These are phyloP conservation scores for Ogataea henricii DNA, from an alignment of 805 yeast genomes.

Conservation along the genomic window DNA sequence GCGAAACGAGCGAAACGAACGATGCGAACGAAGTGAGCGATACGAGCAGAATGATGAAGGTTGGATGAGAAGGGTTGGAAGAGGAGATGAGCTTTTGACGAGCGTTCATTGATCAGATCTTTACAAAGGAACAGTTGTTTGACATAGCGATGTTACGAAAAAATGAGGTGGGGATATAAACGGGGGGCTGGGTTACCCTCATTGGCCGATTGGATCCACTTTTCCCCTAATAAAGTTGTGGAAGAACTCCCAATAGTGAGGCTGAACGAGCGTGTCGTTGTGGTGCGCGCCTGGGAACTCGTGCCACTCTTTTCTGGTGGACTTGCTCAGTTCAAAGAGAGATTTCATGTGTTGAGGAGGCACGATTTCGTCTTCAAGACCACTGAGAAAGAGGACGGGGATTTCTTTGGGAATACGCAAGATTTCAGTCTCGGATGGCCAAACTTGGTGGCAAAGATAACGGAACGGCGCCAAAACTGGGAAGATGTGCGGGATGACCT, in stretches of 20 bases:
- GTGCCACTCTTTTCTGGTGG: constrained; percentile 52
- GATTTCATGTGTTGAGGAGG: constrained; percentile 81
- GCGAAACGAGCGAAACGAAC: too few species aligned
- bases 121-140: too few species aligned
- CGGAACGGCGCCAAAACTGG: constrained; percentile 63
- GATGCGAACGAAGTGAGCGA: background rate
- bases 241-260: constrained; percentile 75
- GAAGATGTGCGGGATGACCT: constrained; percentile 71
- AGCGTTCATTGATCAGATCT: background rate
- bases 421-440: constrained; percentile 77
- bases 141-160: too few species aligned
- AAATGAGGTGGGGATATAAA: too few species aligned
- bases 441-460: constrained; percentile 68
- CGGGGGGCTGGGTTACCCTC: too few species aligned
- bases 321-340: constrained; percentile 54
- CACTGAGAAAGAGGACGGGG: constrained; percentile 74
- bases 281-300: constrained; percentile 67
- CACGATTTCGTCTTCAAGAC: constrained; percentile 82
- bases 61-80: background rate
- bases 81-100: constrained; percentile 3
- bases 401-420: constrained; percentile 49
- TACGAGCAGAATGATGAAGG: background rate
- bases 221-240: constrained; percentile 52
- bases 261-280: constrained; percentile 78
- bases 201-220: constrained; percentile 40